phyloP scores from a whole-genome alignment of 495 filamentous ascomycete species.

The Hypoxylon cercidicola region DNA sequence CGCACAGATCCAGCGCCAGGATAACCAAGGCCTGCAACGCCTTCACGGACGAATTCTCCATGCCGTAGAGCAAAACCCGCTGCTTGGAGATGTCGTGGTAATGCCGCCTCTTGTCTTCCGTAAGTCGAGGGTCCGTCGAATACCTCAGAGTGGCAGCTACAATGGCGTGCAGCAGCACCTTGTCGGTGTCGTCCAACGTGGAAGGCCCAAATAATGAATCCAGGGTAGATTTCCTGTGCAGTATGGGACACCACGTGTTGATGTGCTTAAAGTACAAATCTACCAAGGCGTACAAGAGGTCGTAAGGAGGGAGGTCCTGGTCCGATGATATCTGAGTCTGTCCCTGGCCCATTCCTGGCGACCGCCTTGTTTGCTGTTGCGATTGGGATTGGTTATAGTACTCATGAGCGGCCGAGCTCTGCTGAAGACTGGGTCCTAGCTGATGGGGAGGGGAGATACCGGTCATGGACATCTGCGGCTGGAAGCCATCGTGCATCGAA shows the following conservation, averaged over 20 bases:
- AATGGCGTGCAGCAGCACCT: constrained; percentile 85
- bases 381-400: constrained; percentile 55
- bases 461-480: constrained; percentile 45
- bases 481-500: constrained; percentile 49
- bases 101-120: constrained; percentile 71
- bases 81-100: constrained; percentile 85
- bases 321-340: constrained; percentile 63
- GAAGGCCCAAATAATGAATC: constrained; percentile 84
- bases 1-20: constrained; percentile 79
- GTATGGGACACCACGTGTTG: constrained; percentile 90
- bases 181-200: constrained; percentile 79
- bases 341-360: constrained; percentile 54
- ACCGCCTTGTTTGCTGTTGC: constrained; percentile 54
- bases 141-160: constrained; percentile 87
- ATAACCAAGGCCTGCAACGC: constrained; percentile 87
- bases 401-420: constrained; percentile 51
- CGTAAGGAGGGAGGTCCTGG: constrained; percentile 84
- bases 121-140: constrained; percentile 77
- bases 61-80: constrained; percentile 82
- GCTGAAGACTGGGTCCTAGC: constrained; percentile 40
- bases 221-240: constrained; percentile 81
- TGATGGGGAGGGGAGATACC: constrained; percentile 52
- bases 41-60: constrained; percentile 89
- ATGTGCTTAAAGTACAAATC: constrained; percentile 92
- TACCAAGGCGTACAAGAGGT: constrained; percentile 80